A percentile compares a stretch with the other conserved stretches of the same genome.
Conservation (phyloP, 139 green algal species). For the Chlamydomonas asymmetrica region DNA sequence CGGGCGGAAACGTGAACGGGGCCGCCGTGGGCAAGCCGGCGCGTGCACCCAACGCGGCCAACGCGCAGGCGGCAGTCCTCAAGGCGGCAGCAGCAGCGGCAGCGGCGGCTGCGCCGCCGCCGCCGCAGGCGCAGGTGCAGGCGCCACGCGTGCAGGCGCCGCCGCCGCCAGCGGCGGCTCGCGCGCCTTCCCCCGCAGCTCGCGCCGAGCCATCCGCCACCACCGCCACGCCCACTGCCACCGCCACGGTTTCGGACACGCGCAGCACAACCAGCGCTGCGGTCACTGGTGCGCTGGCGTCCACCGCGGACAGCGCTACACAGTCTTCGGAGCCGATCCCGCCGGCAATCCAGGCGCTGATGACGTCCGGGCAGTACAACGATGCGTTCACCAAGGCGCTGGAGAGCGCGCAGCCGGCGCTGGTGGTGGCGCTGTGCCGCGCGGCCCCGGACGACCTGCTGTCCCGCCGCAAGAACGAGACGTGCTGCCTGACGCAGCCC, state of each 20-base stretch:
- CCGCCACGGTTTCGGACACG: not conserved
- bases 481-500: constrained; percentile 64
- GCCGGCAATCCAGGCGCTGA: not conserved
- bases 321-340: not conserved
- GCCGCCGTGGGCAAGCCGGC: no score
- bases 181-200: not conserved
- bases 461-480: constrained; percentile 19
- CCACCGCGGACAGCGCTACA: not conserved
- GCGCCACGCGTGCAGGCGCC: not conserved
- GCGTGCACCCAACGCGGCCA: no score
- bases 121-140: no score
- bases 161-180: not conserved
- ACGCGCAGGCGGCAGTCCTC: not conserved
- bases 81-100: not conserved
- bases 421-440: constrained; percentile 79
- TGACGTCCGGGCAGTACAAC: constrained; percentile 45
- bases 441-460: constrained; percentile 44
- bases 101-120: no score
- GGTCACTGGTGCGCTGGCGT: not conserved
- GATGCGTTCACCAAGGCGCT: constrained; percentile 60
- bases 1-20: no score
- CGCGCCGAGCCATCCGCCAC: not conserved
- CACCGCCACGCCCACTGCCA: not conserved
- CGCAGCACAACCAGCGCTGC: not conserved
- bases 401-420: constrained; percentile 52